Evolutionary conservation across 2,329 filamentous ascomycete genomes (phyloP), one percentile per base, ranked within the genome.

Genomic region (Diaporthe sp.): DNA sequence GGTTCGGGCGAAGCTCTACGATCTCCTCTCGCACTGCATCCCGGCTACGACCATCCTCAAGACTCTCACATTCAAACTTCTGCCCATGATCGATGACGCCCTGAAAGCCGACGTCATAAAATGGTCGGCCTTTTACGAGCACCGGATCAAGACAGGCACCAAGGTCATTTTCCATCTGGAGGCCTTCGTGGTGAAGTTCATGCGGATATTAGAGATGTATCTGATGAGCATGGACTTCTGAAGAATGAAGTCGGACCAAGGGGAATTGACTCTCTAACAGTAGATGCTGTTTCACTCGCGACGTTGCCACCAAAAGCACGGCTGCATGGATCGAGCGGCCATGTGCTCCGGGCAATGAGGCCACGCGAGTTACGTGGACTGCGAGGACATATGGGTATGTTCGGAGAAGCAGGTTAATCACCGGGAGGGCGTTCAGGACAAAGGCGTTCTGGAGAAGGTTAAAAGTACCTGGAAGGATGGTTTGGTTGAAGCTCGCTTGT

Each of bases 131-230:
- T 98, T 98, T 81, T 99, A 97, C 83, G 97, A 99, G 84, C 97
- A 99, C 83, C 91, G 97, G 75, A 94, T 98, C 84, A 94, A 94
- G 82, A 93, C 93, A 78, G 97, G 97, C 69, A 95, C 90, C 75
- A 99, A 99, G 88, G 94, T 97, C 74, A 98, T 99, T 76, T 99
- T 99, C 84, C 97, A 99, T 81, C 87, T 99, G 5, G 97, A 99
- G 84, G 97, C 97, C 4, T 99, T 99, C 84, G 97, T 99, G 74
- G 96, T 96, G 73, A 98, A 98, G 86, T 98, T 98, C 82, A 98
- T 99, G 96, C 91, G 96, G 79, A 91, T 98, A 78, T 90, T 96
- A 77, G 97, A 99, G 86, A 96, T 95, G 92, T 97, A 92, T 81
- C 84, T 93, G 73, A 96, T 97, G 94, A 94, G 92, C 77, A 96